Percentiles rank a stretch among this genome's conserved stretches.
Evolutionary conservation across 192 early-diverging fungal genomes (phyloP).

Genomic region (Dissophora ornata): DNA sequence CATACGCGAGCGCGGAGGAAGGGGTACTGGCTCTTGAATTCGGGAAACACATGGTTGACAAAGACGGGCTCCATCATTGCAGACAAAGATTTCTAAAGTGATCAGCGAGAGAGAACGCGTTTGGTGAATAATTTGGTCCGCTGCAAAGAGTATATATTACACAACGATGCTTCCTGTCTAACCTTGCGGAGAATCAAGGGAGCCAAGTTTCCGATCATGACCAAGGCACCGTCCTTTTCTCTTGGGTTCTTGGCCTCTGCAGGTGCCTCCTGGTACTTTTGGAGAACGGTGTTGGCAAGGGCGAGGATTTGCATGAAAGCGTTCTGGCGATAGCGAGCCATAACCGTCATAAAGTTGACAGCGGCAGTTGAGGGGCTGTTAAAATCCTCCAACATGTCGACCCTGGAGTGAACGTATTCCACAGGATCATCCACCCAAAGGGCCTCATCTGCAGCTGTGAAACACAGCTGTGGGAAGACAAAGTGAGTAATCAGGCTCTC

Average conservation of each 20-base stretch:
- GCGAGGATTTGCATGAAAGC: conserved; percentile 84
- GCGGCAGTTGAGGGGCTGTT: conserved; percentile 80
- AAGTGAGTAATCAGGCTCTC: conserved; percentile 85
- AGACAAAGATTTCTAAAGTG: conserved; percentile 60
- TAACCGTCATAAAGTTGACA: conserved; percentile 78
- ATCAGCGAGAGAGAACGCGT: neutral
- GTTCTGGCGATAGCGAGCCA: conserved; percentile 83
- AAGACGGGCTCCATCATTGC: conserved; percentile 88
- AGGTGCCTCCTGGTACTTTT: conserved; percentile 75
- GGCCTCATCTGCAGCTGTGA: conserved; percentile 83
- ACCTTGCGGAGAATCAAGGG: conserved; percentile 72
- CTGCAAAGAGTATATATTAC: too few species aligned
- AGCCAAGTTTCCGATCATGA: conserved; percentile 84
- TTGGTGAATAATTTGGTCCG: too few species aligned
- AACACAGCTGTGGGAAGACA: conserved; percentile 94
- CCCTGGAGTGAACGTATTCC: conserved; percentile 88
- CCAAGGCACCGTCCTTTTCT: conserved; percentile 91
- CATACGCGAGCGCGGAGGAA: conserved; percentile 86
- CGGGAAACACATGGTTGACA: conserved; percentile 88
- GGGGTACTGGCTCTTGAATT: conserved; percentile 85
- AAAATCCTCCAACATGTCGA: conserved; percentile 84
- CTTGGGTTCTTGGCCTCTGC: conserved; percentile 75
- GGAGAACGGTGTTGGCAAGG: conserved; percentile 82
- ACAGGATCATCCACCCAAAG: conserved; percentile 95
- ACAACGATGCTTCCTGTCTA: too few species aligned